These are phyloP conservation scores for Orobanche coerulescens DNA, from an alignment of 257 asterid species.

Conservation along the genomic window DNA sequence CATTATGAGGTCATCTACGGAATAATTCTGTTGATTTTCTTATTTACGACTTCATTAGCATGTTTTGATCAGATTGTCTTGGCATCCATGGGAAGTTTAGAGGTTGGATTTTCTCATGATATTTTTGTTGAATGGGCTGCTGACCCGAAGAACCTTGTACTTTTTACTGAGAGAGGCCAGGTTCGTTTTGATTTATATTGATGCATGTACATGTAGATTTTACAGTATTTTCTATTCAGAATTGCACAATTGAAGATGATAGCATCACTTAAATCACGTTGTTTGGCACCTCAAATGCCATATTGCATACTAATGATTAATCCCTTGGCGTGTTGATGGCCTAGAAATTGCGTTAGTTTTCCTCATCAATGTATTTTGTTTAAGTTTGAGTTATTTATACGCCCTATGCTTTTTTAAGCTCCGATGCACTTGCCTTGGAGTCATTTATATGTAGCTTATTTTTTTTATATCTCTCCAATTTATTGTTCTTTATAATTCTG, in stretches of 20 bases:
- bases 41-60: slow-evolving; percentile 17
- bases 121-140: slow-evolving; percentile 97
- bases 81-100: slow-evolving; percentile 96
- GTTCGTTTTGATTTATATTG: slow-evolving; percentile 37
- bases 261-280: slow-evolving; percentile 17
- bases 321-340: not conserved
- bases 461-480: not conserved
- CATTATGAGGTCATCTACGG: slow-evolving; percentile 16
- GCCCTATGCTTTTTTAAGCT: slow-evolving; percentile 4
- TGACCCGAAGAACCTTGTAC: slow-evolving; percentile 89
- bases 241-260: slow-evolving; percentile 1
- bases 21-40: slow-evolving; percentile 20
- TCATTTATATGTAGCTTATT: not conserved
- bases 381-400: not conserved
- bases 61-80: slow-evolving; percentile 63
- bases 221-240: not conserved
- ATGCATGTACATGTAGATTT: slow-evolving; percentile 11
- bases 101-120: slow-evolving; percentile 94
- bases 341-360: slow-evolving; percentile 14
- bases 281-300: slow-evolving; percentile 14
- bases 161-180: slow-evolving; percentile 98
- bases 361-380: slow-evolving; percentile 8
- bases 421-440: not conserved
- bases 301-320: slow-evolving; percentile 15
- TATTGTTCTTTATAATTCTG: not conserved